phyloP scores from a whole-genome alignment of 768 basidiomycete genomes.

The Lentinus tigrinus region DNA sequence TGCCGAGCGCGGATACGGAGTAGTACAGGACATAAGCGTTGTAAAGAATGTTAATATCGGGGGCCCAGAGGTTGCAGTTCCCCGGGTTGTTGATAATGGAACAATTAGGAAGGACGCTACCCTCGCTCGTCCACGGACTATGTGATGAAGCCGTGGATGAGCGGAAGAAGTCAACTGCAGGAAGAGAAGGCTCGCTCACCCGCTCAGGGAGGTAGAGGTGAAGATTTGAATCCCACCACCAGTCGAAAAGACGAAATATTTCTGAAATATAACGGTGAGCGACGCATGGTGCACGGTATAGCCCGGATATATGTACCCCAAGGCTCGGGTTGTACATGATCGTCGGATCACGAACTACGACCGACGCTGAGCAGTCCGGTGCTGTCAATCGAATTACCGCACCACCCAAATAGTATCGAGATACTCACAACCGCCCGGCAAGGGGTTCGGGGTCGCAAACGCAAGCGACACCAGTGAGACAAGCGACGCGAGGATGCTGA shows the following conservation, averaged over 20 bases:
- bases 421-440: neutral
- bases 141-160: neutral
- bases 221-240: neutral
- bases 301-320: neutral
- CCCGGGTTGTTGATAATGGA: neutral
- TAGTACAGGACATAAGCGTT: neutral
- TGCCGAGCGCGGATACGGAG: neutral
- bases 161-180: neutral
- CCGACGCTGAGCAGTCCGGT: neutral
- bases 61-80: neutral
- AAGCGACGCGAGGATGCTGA: neutral
- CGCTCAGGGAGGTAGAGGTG: neutral
- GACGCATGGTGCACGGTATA: neutral
- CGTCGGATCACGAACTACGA: neutral
- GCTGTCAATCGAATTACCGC: neutral
- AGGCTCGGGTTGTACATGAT: neutral
- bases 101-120: neutral
- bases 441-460: neutral
- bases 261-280: neutral
- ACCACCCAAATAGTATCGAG: neutral
- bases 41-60: neutral
- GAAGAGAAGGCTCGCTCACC: neutral
- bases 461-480: neutral
- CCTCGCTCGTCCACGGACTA: neutral
- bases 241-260: constrained; percentile 2